Base-by-base conservation (phyloP, 2,329 filamentous ascomycete genomes). In the Trichoderma atroviride region DNA sequence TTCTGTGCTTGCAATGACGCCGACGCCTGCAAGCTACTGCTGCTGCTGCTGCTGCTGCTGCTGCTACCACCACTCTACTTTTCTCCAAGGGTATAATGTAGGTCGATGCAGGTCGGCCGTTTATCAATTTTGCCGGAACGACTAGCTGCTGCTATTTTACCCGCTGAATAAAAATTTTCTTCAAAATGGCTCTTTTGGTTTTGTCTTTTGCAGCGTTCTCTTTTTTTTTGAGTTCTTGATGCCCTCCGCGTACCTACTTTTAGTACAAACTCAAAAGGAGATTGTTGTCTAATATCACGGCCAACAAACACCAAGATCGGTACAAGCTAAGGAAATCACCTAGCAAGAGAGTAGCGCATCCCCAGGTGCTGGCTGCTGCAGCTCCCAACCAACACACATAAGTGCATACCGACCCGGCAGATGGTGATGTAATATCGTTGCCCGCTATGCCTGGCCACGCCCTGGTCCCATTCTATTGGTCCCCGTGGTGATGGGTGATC, bases 1-100 rank as follows among this genome's bases (percentile, higher is more conserved):
- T 55, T 47, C 53, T 65, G 24, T 69, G 33, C 55, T 62, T 66
- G 56, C 43, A 50, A 69, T 68, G 64, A 37, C 64, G 61, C 43
- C 47, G 31, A 40, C 47, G 29, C 50, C 61, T 64, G 61, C 61
- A 64, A 24, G 61, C 61, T 40, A 55, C 59, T 27, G 59, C 59
- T 33, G 43, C 59, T 62, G n/a, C 50, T 47, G 58, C 37, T 40
- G 37, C 19, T 43, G 24, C 37, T n/a, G n/a, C n/a, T n/a, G n/a
- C n/a, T n/a, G n/a, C n/a, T 29, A 29, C 19, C 31, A 40, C 40
- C 7, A 35, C 40, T 43, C 14, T 43, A 43, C 37, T n/a, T 43
- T 43, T 43, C 29, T 29, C 61, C 47, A 27, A n/a, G n/a, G 43
- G 27, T 50, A 43, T 24, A 47, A 35, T 63, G 35, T 47, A 47